Evolutionary conservation across 2,329 filamentous ascomycete species (phyloP).

Genomic region (Xenoacremonium recifei): DNA sequence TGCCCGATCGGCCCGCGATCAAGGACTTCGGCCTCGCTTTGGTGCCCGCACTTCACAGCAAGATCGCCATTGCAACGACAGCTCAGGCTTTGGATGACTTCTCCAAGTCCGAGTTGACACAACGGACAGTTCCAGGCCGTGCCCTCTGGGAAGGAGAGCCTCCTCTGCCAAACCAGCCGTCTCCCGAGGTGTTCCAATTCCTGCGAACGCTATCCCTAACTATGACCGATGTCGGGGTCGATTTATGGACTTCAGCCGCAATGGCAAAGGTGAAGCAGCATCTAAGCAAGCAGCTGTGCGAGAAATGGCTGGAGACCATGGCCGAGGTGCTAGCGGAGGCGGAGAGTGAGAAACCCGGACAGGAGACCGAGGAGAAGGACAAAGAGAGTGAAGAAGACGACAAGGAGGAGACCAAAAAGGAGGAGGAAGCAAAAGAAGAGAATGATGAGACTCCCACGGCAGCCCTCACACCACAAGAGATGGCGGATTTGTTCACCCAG

Average conservation of each 20-base stretch:
- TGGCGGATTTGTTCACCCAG: conserved; percentile 52
- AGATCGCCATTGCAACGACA: conserved; percentile 55
- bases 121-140: conserved; percentile 55
- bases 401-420: conserved; percentile 13
- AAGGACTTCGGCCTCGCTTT: conserved; percentile 58
- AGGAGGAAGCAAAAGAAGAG: conserved; percentile 10
- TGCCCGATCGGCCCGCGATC: conserved; percentile 53
- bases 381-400: conserved; percentile 3
- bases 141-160: conserved; percentile 80
- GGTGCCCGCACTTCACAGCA: conserved; percentile 63
- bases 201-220: conserved; percentile 61
- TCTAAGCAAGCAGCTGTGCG: conserved; percentile 50
- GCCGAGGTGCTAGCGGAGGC: conserved; percentile 15
- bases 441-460: conserved; percentile 9
- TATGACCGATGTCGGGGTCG: conserved; percentile 71
- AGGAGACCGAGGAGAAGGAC: conserved; percentile 8
- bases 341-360: conserved; percentile 1
- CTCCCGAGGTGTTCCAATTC: conserved; percentile 70
- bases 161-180: conserved; percentile 74
- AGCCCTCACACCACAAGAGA: conserved; percentile 23
- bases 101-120: conserved; percentile 37
- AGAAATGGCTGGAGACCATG: conserved; percentile 46
- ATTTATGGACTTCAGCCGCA: conserved; percentile 77
- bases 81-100: conserved; percentile 49
- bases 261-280: conserved; percentile 61